Evolutionary conservation across 805 yeast genomes (phyloP).

Genomic region (Kodamaea kakaduensis): DNA sequence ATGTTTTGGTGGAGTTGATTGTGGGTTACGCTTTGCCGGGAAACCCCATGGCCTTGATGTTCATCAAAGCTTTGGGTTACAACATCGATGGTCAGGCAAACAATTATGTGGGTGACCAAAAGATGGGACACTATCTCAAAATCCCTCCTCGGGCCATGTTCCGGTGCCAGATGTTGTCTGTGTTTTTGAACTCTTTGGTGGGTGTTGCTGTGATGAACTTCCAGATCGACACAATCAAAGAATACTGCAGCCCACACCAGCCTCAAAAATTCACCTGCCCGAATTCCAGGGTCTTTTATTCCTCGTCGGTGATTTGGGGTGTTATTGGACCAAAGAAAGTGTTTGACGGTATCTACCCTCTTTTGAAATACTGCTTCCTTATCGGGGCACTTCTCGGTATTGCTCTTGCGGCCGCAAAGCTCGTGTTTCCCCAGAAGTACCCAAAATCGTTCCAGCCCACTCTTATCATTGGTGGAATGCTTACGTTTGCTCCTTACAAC

Average conservation of each 20-base stretch:
- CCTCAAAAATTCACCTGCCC: slow-evolving; percentile 29
- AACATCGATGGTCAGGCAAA: slow-evolving; percentile 56
- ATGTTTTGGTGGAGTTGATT: slow-evolving; percentile 34
- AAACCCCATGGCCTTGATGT: slow-evolving; percentile 33
- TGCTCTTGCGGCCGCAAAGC: slow-evolving; percentile 16
- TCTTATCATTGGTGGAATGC: slow-evolving; percentile 30
- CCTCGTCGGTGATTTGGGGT: slow-evolving; percentile 64
- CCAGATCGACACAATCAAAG: slow-evolving; percentile 14
- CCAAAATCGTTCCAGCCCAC: slow-evolving; percentile 32
- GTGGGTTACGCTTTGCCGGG: slow-evolving; percentile 37
- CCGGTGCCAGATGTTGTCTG: slow-evolving; percentile 27
- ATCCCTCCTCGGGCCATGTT: slow-evolving; percentile 60
- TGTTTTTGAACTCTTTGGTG: slow-evolving; percentile 19
- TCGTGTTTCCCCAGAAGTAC: slow-evolving; percentile 15
- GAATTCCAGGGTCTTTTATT: slow-evolving; percentile 34
- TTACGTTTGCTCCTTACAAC: slow-evolving; percentile 32
- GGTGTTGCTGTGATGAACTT: slow-evolving; percentile 21
- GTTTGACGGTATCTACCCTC: slow-evolving; percentile 30
- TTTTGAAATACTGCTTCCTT: slow-evolving; percentile 31
- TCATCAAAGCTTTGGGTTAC: slow-evolving; percentile 57
- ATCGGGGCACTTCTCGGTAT: slow-evolving; percentile 28
- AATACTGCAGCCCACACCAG: slow-evolving; percentile 18
- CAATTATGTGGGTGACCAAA: slow-evolving; percentile 51
- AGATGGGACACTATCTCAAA: slow-evolving; percentile 61
- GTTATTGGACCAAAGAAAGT: slow-evolving; percentile 37